Conservation (phyloP, 2,329 filamentous ascomycete genomes). For the Ophiostoma montium region DNA sequence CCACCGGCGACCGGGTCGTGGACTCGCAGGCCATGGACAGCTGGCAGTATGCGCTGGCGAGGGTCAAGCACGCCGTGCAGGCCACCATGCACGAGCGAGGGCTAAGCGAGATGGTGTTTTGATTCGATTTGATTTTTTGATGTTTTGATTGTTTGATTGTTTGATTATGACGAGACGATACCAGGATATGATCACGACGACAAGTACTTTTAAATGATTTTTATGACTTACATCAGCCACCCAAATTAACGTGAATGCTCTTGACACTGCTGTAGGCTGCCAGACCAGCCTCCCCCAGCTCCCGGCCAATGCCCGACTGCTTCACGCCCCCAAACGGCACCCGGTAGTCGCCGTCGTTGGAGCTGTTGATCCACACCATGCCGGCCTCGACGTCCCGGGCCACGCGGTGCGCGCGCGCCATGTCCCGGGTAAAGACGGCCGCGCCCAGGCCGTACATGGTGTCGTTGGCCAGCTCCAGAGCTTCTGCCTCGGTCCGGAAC, state of each 20-base stretch:
- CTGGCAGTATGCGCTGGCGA: constrained; percentile 32
- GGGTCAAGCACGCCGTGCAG: constrained; percentile 37
- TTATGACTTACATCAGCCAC: neutral
- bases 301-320: constrained; percentile 41
- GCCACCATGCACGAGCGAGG: constrained; percentile 41
- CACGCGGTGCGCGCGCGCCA: constrained; percentile 27
- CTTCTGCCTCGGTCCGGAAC: constrained; percentile 38
- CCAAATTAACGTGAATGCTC: constrained; percentile 16
- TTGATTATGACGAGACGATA: neutral
- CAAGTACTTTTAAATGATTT: neutral
- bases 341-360: constrained; percentile 9
- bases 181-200: neutral
- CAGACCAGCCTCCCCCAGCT: constrained; percentile 30
- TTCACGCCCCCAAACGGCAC: constrained; percentile 33
- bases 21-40: constrained; percentile 16
- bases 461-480: constrained; percentile 34
- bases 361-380: constrained; percentile 29
- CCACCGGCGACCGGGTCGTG: neutral
- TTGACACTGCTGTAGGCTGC: constrained; percentile 29
- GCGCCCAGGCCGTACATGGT: constrained; percentile 40
- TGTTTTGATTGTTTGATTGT: too few relatives aligned
- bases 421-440: constrained; percentile 41
- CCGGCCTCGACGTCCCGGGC: constrained; percentile 42
- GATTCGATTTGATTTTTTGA: constrained; percentile 22
- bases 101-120: constrained; percentile 38